Percentiles rank a stretch among this genome's conserved stretches.
Evolutionary conservation across 2,329 filamentous ascomycete genomes (phyloP).

Genomic region (Magnaporthales sp.): DNA sequence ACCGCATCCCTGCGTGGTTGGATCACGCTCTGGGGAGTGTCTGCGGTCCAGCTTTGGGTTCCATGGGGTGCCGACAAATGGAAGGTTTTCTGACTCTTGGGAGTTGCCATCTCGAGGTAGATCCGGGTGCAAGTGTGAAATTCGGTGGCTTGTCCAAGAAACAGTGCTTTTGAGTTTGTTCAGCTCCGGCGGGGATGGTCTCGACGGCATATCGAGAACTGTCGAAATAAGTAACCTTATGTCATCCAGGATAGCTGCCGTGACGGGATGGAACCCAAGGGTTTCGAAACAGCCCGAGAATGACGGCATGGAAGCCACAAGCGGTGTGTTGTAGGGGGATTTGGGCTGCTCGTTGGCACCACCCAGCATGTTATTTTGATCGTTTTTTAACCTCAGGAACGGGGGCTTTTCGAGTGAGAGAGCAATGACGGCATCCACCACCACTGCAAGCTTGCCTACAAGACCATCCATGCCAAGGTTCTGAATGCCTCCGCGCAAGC

Average conservation of each 20-base stretch:
- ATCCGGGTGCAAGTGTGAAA: conserved; percentile 19
- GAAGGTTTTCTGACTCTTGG: conserved; percentile 1
- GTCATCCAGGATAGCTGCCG: conserved; percentile 41
- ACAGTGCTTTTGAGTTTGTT: conserved; percentile 29
- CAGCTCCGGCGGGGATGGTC: conserved; percentile 25
- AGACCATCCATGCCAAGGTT: conserved; percentile 32
- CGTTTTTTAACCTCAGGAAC: conserved; percentile 27
- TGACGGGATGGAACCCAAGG: conserved; percentile 34
- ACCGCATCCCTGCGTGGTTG: neutral
- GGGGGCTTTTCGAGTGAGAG: conserved; percentile 36
- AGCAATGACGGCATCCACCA: conserved; percentile 39
- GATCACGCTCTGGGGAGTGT: neutral
- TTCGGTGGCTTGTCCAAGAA: conserved; percentile 28
- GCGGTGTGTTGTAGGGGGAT: conserved; percentile 36
- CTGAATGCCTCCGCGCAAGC: conserved; percentile 34
- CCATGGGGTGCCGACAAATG: neutral
- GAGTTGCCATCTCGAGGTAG: conserved; percentile 5
- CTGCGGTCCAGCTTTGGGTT: neutral
- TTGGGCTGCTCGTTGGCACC: conserved; percentile 28
- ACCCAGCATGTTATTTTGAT: neutral
- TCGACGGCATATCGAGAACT: conserved; percentile 28
- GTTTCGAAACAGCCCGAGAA: conserved; percentile 32
- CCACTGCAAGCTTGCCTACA: conserved; percentile 37
- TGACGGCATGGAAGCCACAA: conserved; percentile 30
- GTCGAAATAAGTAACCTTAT: conserved; percentile 37